Base-by-base conservation (phyloP, 2,329 filamentous ascomycete species). In the Dactylella cylindrospora region DNA sequence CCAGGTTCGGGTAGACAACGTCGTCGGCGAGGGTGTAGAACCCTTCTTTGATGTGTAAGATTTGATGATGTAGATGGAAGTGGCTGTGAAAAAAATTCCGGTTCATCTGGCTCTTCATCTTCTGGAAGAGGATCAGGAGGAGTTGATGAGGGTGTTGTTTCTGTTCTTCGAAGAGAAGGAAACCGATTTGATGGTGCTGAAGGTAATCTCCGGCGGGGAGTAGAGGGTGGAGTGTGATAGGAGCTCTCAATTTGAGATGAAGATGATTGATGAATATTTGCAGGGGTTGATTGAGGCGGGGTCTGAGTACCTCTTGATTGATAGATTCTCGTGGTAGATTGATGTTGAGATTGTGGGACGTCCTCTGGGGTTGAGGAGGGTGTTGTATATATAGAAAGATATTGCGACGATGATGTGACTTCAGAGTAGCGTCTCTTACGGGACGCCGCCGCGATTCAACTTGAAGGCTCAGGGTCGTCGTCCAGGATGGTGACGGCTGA, bases 351-450 rank as follows among this genome's bases (percentile, higher is more conserved):
- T 47, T 29, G 40, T 17, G 38, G 29, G 12, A 31, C 19, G 25
- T 62, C 49, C 40, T 62, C 57, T 15, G 32, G 57, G 23, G 35
- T 50, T 40, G 57, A 62, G 31, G 41, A 62, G 15, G 49, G 43
- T 44, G 49, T 50, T 17, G 25, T 28, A 49, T 62, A 50, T 36
- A 44, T 44, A 10, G 49, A 50, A 9, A 38, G 26, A 26, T 38
- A 20, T 17, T 53, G 57, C 26, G 57, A 50, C 31, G 36, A 53
- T 23, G 38, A 29, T n/a, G 49, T 44, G 39, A 62, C 54, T 19
- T 62, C 49, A 9, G 57, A 62, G 57, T 62, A 62, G 49, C 57
- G 49, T 28, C 57, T 62, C 49, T 62, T 62, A 10, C 49, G 57
- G 40, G 57, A 62, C 43, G 49, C 57, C 26, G 29, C 57, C 49